Evolutionary conservation across 192 early-diverging fungal species (phyloP), one percentile per base, ranked within the genome.

Genomic region (Coemansia umbellata): DNA sequence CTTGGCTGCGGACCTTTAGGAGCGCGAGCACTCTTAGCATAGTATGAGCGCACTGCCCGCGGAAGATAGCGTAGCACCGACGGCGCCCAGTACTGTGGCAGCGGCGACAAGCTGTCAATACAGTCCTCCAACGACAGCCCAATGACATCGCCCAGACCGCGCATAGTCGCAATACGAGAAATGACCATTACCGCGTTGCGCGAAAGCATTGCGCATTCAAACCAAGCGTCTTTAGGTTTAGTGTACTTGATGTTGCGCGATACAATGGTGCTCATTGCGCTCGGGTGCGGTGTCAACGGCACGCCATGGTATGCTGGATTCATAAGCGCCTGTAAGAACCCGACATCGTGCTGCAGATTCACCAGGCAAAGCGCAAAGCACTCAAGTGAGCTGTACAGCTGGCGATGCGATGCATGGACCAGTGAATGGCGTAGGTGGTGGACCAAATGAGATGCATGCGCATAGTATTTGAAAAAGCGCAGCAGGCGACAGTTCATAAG

Each of bases 401-500:
- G 86, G 5, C 85, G 80, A 50, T 86, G 84, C 30, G 80, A 73
- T 9, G 86, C 58, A 35, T 79, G 67, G 13, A 85, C 84, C 23
- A 87, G 65, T 13, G 85, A 82, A 67, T 86, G 80, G 10, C 83
- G 77, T 40, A 91, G 78, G 47, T 83, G 80, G 59, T 86, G 79
- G 17, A 91, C 77, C 53, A 91, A 42, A 24, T 82, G 81, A 21
- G 83, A 68, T 6, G 85, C 80, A 17, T 81, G 74, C 2, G 86
- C 74, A 11, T 83, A 86, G 60, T 84, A 85, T 63, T 88, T 88
- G 62, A 91, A 69, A 42, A 84, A 84, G 23, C 85, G 84, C 50
- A 86, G 73, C 42, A 88, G 67, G 21, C 88, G 81, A 69, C 83
- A 86, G 62, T 85, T 85, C 54, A 91, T 75, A 39, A 88, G 66